Base-by-base conservation (phyloP, 106 monocot genomes). In the Platanthera zijinensis region DNA sequence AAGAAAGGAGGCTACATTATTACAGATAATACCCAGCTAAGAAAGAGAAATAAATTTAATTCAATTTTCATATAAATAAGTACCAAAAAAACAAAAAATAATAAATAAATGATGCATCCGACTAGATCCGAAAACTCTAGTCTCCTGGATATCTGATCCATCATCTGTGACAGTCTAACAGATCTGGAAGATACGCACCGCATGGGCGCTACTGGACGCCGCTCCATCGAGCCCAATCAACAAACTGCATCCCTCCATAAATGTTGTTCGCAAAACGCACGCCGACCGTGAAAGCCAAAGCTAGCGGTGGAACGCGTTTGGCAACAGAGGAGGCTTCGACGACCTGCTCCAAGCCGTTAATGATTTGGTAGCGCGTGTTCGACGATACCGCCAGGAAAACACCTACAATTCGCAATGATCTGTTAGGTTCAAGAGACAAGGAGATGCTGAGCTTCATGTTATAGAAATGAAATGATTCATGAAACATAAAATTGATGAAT, bases 201-300 rank as follows among this genome's bases (percentile, higher is more conserved):
- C 39, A 39, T 3, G 1, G 39, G 39, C 3, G 39, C 92, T 76
- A 95, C 51, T 95, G 95, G 72, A 86, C 84, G 14, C 95, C 95
- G 80, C 90, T 92, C 88, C 82, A 88, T 50, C 92, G 82, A 62
- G 95, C 95, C 95, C 95, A 95, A 67, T 95, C 95, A 3, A 95
- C 90, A 78, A 95, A 95, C 62, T 95, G 95, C 95, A 95, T 95
- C 11, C 95, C 95, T 9, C 95, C 95, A 73, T 95, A 95, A 2
- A 89, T 84, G 73, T 95, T 95, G 83, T 95, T 95, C 57, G 92
- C 89, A 81, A 92, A 92, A 11, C 92, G 85, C 1, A 92, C 80
- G 13, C 95, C 92, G n/a, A 95, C 86, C 17, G 95, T 95, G 85
- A 95, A 95, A 64, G 88, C 95, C 90, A 95, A 74, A 32, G 95